phyloP scores from a whole-genome alignment of 306 rosid genomes.

The Dryas alaskensis region DNA sequence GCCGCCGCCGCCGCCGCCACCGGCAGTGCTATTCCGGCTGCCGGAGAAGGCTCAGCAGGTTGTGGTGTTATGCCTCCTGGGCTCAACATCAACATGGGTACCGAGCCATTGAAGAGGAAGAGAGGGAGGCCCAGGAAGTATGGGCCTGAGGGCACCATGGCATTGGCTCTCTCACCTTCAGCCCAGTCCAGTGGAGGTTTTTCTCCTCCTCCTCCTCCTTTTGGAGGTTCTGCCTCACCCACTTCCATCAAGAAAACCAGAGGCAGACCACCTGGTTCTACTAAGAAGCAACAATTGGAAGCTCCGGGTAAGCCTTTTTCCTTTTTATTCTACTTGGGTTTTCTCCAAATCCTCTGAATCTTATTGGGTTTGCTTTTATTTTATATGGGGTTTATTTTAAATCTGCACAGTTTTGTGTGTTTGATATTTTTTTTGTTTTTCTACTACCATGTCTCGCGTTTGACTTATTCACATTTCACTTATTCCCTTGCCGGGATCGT shows the following conservation, averaged over 20 bases:
- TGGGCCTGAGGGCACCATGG: conserved; percentile 61
- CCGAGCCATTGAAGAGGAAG: conserved; percentile 52
- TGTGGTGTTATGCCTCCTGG: conserved; percentile 28
- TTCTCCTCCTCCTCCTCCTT: conserved; percentile 32
- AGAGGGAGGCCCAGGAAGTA: conserved; percentile 85
- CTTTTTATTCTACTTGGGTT: not conserved
- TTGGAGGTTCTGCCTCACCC: conserved; percentile 36
- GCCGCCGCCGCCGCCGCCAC: not conserved
- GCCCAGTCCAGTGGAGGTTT: conserved; percentile 38
- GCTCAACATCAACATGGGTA: conserved; percentile 32
- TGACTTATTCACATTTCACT: not conserved
- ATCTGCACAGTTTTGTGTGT: not conserved
- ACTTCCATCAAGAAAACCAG: conserved; percentile 50
- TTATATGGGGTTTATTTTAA: not conserved
- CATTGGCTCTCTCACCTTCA: conserved; percentile 33
- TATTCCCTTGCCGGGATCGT: conserved; percentile 1
- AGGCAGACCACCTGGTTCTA: conserved; percentile 76
- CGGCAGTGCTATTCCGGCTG: not conserved
- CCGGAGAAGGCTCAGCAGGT: conserved; percentile 26
- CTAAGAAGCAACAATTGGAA: conserved; percentile 45
- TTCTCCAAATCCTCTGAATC: not conserved
- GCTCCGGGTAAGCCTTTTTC: conserved; percentile 37
- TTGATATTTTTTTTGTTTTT: not conserved
- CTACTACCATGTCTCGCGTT: too few relatives aligned
- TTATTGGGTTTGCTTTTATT: not conserved